Base-by-base conservation (phyloP, 768 basidiomycete species). In the Russula sp. region DNA sequence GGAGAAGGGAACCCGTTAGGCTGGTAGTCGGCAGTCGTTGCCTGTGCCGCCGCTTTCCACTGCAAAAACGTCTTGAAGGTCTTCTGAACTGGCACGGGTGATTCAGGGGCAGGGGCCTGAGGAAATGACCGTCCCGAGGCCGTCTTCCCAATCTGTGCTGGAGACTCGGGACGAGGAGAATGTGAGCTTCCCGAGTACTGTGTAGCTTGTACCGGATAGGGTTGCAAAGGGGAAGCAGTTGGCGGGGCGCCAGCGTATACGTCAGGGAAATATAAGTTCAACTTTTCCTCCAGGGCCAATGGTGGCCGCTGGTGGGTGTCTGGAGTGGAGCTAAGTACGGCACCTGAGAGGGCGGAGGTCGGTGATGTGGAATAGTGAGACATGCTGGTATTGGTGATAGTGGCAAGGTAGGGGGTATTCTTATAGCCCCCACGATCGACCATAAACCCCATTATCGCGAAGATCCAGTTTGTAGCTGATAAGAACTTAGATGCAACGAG, bases 1-100 rank as follows among this genome's bases (percentile, higher is more conserved):
- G 67, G 65, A 13, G 66, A 67, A 40, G 61, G 55, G 22, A 49
- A 69, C 16, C 67, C 67, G 30, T 50, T 60, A 24, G 51, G 48
- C 46, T 58, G 65, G 22, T 59, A 66, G 20, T 67, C 59, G 10
- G 53, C 24, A 13, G 67, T 62, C 8, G 53, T 58, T 44, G 60
- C 53, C 11, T 56, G 56, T 36, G 67, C 65, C 1, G 62, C 61
- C 4, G 61, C 61, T 26, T 51, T 59, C 67, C 67, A 68, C 38
- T 68, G 67, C 30, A 56, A 44, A 24, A 46, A 40, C 22, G 67
- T 68, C 53, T 58, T 66, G 42, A 9, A 18, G 24, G 40, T 24
- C 60, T 10, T 65, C 16, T n/a, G 32, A 26, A 52, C 1, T 3
- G n/a, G 20, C 13, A 28, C 4, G 5, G n/a, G 20, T 9, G 13